A percentile compares a stretch with the other conserved stretches of the same genome.
These are phyloP conservation scores for Lagenidium sp. DNA, from an alignment of 352 stramenopile species.

Conservation along the genomic window DNA sequence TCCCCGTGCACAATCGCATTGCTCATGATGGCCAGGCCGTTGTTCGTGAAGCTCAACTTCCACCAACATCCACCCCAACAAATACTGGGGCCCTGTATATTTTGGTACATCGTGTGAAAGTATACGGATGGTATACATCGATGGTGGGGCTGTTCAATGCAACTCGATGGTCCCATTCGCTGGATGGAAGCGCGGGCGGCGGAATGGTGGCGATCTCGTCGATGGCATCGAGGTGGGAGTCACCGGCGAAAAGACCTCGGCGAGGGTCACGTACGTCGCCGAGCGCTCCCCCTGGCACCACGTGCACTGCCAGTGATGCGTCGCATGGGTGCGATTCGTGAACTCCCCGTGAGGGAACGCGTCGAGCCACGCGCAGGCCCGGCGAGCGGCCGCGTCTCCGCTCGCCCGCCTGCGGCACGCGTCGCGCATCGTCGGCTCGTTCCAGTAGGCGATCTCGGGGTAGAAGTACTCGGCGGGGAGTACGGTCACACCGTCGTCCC, in stretches of 20 bases:
- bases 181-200: too few species aligned
- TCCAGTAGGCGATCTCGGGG: conserved; percentile 45
- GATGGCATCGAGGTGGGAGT: background rate
- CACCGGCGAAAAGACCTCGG: conserved; percentile 12
- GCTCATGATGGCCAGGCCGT: conserved; percentile 21
- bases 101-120: too few species aligned
- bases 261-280: conserved; percentile 16
- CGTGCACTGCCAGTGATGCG: conserved; percentile 52
- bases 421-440: conserved; percentile 22
- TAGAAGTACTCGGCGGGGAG: conserved; percentile 41
- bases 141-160: too few species aligned
- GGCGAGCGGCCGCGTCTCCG: conserved; percentile 12
- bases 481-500: conserved; percentile 11
- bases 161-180: too few species aligned
- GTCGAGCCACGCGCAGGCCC: conserved; percentile 29
- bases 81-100: too few species aligned
- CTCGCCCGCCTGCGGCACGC: conserved; percentile 9
- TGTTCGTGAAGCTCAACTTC: conserved; percentile 12
- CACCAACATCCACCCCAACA: conserved; percentile 9
- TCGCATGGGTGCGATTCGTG: conserved; percentile 29
- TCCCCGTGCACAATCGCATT: conserved; percentile 35
- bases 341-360: conserved; percentile 33
- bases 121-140: too few species aligned
- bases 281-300: conserved; percentile 31
- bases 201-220: too few species aligned